A percentile compares a stretch with the other conserved stretches of the same genome.
Conservation (phyloP, 345 rosid genomes). For the Pseudoturritis turrita region DNA sequence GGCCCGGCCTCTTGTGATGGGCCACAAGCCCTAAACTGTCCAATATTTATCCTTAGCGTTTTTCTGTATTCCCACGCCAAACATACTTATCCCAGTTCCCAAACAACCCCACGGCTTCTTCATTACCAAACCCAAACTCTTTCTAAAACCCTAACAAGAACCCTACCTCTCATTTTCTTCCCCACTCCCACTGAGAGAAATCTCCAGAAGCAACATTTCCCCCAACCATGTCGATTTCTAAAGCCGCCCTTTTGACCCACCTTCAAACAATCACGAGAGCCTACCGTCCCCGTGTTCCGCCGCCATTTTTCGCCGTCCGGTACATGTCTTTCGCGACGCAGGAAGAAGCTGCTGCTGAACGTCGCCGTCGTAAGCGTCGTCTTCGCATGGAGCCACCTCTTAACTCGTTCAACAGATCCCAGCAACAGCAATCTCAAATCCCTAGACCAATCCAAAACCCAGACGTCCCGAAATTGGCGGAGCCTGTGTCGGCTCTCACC, state of each 20-base stretch:
- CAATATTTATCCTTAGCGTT: background rate
- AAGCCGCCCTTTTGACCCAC: slow-evolving; percentile 44
- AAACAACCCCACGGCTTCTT: slow-evolving; percentile 15
- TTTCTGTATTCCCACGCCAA: background rate
- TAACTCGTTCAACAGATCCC: slow-evolving; percentile 53
- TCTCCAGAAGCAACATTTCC: background rate
- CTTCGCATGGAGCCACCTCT: slow-evolving; percentile 83
- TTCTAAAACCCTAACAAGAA: slow-evolving; percentile 23
- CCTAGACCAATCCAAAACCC: slow-evolving; percentile 77
- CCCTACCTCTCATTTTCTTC: background rate
- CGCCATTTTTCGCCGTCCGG: slow-evolving; percentile 37
- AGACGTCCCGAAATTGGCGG: slow-evolving; percentile 78
- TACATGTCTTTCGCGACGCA: slow-evolving; percentile 64
- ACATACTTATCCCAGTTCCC: slow-evolving; percentile 13
- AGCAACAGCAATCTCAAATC: slow-evolving; percentile 34
- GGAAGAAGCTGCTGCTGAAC: slow-evolving; percentile 91
- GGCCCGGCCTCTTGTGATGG: no score
- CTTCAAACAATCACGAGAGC: slow-evolving; percentile 39
- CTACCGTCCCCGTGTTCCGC: slow-evolving; percentile 21
- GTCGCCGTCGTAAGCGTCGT: slow-evolving; percentile 86
- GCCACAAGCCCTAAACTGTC: no score
- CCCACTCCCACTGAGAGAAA: background rate
- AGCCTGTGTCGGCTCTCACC: slow-evolving; percentile 57
- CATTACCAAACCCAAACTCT: background rate
- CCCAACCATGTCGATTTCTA: slow-evolving; percentile 50